phyloP scores from a whole-genome alignment of 371 early-diverging fungal species.

The Chytridium lagenaria region DNA sequence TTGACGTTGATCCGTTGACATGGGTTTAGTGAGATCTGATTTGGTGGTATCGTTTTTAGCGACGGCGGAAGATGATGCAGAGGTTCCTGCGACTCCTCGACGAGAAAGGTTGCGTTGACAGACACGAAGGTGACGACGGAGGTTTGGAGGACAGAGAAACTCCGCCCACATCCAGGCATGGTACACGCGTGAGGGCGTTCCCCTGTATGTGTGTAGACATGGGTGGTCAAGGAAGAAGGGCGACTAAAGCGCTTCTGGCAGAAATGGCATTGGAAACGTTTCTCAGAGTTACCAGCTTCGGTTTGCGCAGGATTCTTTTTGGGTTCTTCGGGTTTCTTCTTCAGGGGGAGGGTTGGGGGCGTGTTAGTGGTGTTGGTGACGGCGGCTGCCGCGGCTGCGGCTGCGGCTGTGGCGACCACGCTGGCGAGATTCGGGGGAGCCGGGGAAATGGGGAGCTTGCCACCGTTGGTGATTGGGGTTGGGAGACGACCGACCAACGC shows the following conservation, averaged over 20 bases:
- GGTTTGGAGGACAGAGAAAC: constrained; percentile 78
- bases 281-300: not conserved
- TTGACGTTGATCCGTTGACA: no score
- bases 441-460: not conserved
- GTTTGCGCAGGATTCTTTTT: no score
- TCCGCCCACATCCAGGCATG: constrained; percentile 65
- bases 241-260: constrained; percentile 68
- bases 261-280: constrained; percentile 48
- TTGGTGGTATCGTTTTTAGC: no score
- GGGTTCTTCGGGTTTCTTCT: no score
- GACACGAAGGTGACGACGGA: constrained; percentile 66
- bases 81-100: no score
- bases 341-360: no score
- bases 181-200: constrained; percentile 52
- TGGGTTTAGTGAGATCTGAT: no score
- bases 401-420: not conserved
- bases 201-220: constrained; percentile 70
- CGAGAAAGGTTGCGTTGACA: constrained; percentile 10
- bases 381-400: not conserved
- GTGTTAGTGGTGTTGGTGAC: no score
- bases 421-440: not conserved
- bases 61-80: no score
- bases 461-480: not conserved
- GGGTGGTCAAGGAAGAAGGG: constrained; percentile 67
- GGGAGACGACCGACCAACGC: not conserved